phyloP scores from a whole-genome alignment of 331 rosid species.

The Stylosanthes scabra region DNA sequence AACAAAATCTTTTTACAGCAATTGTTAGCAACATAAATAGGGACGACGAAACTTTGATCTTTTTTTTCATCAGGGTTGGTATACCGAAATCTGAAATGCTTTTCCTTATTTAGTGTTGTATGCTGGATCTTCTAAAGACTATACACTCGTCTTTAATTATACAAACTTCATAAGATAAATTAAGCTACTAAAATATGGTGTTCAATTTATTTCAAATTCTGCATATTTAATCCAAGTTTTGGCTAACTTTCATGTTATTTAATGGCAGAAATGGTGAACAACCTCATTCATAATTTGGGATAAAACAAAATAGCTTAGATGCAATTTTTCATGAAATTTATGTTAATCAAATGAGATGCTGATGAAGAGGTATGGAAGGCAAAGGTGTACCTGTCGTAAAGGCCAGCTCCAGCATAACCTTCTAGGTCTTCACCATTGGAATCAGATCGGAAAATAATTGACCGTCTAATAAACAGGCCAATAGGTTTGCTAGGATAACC shows the following conservation, averaged over 20 bases:
- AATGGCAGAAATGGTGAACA: neutral
- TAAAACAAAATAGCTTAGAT: conserved; percentile 10
- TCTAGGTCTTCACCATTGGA: conserved; percentile 99
- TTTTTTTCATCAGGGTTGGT: neutral
- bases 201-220: conserved; percentile 6
- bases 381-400: conserved; percentile 87
- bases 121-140: neutral
- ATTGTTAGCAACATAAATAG: neutral
- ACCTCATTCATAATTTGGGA: neutral
- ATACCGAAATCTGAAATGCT: neutral
- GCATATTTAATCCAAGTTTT: conserved; percentile 4
- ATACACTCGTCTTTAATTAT: neutral
- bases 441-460: conserved; percentile 95
- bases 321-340: conserved; percentile 12
- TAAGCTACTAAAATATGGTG: neutral
- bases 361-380: conserved; percentile 14
- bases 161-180: conserved; percentile 10
- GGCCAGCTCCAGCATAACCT: conserved; percentile 99
- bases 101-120: neutral
- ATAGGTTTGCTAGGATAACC: conserved; percentile 98
- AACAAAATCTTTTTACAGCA: conserved; percentile 27
- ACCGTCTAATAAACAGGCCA: conserved; percentile 79
- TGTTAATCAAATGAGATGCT: conserved; percentile 5
- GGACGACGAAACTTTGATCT: neutral
- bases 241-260: conserved; percentile 25